These are phyloP conservation scores for Spinellus fusiger DNA, from an alignment of 192 early-diverging fungal genomes.

Conservation along the genomic window DNA sequence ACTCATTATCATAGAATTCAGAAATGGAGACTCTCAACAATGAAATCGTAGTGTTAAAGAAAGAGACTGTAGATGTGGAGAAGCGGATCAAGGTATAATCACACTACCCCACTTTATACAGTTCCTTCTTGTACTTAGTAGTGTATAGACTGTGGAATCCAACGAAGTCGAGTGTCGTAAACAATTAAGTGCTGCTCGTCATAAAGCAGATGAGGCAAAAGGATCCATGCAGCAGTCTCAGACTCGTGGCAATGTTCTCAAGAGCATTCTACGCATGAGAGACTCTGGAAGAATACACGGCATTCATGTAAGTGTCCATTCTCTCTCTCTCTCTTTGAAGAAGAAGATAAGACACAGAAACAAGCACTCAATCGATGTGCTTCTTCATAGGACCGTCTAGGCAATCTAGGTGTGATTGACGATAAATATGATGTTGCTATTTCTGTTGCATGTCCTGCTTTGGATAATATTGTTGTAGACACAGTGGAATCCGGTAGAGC, in stretches of 20 bases:
- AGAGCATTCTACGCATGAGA: constrained; percentile 61
- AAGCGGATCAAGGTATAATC: too few relatives aligned
- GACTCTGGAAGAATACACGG: constrained; percentile 69
- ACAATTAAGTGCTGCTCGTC: constrained; percentile 38
- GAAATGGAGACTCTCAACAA: too few relatives aligned
- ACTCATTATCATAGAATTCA: neutral
- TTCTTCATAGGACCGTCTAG: constrained; percentile 66
- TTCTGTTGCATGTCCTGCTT: constrained; percentile 77
- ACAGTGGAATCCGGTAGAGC: constrained; percentile 78
- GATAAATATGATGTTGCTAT: constrained; percentile 93
- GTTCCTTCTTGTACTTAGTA: neutral
- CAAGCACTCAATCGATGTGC: neutral
- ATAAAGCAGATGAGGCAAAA: constrained; percentile 68
- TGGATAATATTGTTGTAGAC: constrained; percentile 91
- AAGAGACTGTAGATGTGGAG: too few relatives aligned
- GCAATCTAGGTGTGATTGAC: constrained; percentile 93
- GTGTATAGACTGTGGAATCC: neutral
- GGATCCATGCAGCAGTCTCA: constrained; percentile 54
- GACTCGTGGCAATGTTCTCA: constrained; percentile 62
- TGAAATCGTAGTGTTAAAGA: constrained; percentile 12
- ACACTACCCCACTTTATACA: too few relatives aligned
- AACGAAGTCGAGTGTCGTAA: constrained; percentile 30
- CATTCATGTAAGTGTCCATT: constrained; percentile 59
- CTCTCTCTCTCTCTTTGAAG: too few relatives aligned
- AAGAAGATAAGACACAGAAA: neutral